Evolutionary conservation across 441 rosid species (phyloP).

Genomic region (Gossypium davidsonii): DNA sequence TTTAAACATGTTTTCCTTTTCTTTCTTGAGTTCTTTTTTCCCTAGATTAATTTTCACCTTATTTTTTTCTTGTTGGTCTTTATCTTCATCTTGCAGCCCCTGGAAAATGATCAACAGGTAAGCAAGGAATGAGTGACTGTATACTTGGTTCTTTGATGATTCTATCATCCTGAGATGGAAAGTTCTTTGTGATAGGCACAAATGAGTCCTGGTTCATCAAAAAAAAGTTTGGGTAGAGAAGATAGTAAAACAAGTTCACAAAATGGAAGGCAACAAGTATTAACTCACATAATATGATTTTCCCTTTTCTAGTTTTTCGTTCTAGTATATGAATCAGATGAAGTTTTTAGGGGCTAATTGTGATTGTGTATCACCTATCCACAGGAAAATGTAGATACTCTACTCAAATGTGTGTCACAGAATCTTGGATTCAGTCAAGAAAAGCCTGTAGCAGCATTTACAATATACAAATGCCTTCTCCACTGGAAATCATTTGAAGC

Average conservation of each 20-base stretch:
- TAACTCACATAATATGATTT: conserved; percentile 17
- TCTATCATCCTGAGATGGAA: conserved; percentile 21
- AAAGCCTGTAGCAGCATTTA: conserved; percentile 78
- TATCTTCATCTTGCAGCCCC: conserved; percentile 41
- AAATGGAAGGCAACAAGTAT: conserved; percentile 59
- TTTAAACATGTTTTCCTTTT: conserved; percentile 7
- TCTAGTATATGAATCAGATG: neutral
- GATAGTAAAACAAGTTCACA: conserved; percentile 38
- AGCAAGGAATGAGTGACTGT: conserved; percentile 26
- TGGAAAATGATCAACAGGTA: conserved; percentile 62
- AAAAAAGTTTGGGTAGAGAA: conserved; percentile 40
- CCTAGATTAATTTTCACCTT: conserved; percentile 16
- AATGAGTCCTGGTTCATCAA: conserved; percentile 33
- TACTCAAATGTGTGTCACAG: conserved; percentile 51
- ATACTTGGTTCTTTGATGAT: conserved; percentile 14
- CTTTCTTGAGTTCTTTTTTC: neutral
- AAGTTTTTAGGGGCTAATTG: conserved; percentile 15
- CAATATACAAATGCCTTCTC: conserved; percentile 82
- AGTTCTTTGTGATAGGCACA: conserved; percentile 39
- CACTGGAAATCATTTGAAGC: conserved; percentile 88
- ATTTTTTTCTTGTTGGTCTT: conserved; percentile 13
- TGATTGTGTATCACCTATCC: conserved; percentile 20
- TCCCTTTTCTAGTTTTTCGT: conserved; percentile 14
- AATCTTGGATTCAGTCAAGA: conserved; percentile 69
- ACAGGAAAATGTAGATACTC: conserved; percentile 68